A percentile compares a stretch with the other conserved stretches of the same genome.
These are phyloP conservation scores for Arxiozyma slooffiae DNA, from an alignment of 1,139 yeast species.

Conservation along the genomic window DNA sequence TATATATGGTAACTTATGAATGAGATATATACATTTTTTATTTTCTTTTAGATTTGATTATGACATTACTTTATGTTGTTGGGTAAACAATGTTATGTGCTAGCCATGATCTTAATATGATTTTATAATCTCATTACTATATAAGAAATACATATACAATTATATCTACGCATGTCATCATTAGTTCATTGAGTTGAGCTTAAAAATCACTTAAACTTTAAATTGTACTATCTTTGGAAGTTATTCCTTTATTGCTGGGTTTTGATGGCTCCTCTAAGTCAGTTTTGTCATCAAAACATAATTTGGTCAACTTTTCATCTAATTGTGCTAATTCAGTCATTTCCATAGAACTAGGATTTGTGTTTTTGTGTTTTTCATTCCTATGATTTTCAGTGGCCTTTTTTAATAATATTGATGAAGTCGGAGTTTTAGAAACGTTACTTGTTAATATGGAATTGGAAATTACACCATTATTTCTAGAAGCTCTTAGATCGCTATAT, in stretches of 20 bases:
- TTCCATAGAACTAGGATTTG: neutral
- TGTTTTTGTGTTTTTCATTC: neutral
- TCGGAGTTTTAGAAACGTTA: neutral
- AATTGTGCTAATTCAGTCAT: conserved; percentile 1
- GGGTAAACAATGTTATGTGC: neutral
- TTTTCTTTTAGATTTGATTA: neutral
- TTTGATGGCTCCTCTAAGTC: neutral
- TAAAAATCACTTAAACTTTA: conserved; percentile 1
- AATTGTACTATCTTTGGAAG: neutral
- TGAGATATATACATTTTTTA: neutral
- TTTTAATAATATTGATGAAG: neutral
- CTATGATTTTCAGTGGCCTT: neutral
- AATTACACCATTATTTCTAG: neutral
- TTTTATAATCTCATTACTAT: no score
- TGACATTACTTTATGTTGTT: no score
- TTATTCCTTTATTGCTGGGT: neutral
- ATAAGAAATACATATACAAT: no score
- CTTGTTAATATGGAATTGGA: neutral
- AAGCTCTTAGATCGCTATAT: neutral
- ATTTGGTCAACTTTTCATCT: neutral
- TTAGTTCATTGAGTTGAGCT: neutral
- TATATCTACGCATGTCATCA: neutral
- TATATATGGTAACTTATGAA: conserved; percentile 23
- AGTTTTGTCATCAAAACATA: neutral
- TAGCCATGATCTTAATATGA: neutral